Conservation (phyloP, 1,139 yeast genomes). For the Taphrina populina region DNA sequence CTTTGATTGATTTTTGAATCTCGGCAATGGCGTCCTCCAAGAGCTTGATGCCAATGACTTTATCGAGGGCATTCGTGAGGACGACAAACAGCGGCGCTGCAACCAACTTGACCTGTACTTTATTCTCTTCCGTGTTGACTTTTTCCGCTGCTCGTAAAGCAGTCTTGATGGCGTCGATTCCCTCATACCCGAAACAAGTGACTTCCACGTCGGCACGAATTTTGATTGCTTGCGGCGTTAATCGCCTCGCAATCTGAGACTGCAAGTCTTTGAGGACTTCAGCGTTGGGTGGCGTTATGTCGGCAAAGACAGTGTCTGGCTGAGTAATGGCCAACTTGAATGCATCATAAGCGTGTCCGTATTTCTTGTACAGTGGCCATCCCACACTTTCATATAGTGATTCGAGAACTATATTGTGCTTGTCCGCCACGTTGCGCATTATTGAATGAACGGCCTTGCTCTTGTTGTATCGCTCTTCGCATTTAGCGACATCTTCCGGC, state of each 20-base stretch:
- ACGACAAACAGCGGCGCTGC: conserved; percentile 97
- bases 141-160: conserved; percentile 72
- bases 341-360: conserved; percentile 96
- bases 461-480: conserved; percentile 97
- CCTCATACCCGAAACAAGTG: conserved; percentile 94
- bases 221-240: conserved; percentile 97
- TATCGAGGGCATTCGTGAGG: conserved; percentile 89
- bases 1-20: conserved; percentile 66
- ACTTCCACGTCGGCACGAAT: conserved; percentile 97
- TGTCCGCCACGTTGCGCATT: conserved; percentile 96
- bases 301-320: conserved; percentile 75
- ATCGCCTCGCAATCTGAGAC: conserved; percentile 68
- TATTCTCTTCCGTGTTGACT: conserved; percentile 52
- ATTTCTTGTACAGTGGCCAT: conserved; percentile 95
- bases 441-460: conserved; percentile 97
- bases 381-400: conserved; percentile 82
- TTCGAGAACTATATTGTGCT: conserved; percentile 84
- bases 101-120: conserved; percentile 87
- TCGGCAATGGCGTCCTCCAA: conserved; percentile 76
- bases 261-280: conserved; percentile 42
- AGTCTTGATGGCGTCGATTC: conserved; percentile 91
- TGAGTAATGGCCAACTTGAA: conserved; percentile 87
- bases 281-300: conserved; percentile 64
- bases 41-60: conserved; percentile 77
- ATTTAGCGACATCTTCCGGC: conserved; percentile 94